phyloP scores from a whole-genome alignment of 228 moss, liverwort and hornwort species.

The Sphagnum magellanicum region DNA sequence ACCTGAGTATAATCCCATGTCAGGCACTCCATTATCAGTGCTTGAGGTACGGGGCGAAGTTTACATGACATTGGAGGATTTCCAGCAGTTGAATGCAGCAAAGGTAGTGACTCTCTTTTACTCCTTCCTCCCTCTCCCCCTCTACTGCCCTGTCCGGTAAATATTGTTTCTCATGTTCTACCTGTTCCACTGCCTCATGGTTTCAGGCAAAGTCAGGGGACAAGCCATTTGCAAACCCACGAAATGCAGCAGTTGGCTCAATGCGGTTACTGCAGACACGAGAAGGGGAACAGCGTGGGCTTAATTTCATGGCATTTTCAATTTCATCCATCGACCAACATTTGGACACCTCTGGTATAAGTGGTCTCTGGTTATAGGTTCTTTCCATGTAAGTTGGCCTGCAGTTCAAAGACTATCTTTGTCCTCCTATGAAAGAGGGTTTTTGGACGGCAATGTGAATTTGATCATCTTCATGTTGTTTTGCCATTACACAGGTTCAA shows the following conservation, averaged over 20 bases:
- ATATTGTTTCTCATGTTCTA: no score
- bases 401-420: no score
- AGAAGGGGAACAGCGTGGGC: slow-evolving; percentile 44
- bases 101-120: slow-evolving; percentile 32
- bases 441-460: no score
- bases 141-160: no score
- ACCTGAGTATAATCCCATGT: slow-evolving; percentile 29
- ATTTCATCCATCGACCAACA: slow-evolving; percentile 38
- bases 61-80: slow-evolving; percentile 61
- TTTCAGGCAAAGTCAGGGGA: slow-evolving; percentile 55
- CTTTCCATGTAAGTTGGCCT: no score
- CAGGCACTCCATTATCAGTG: slow-evolving; percentile 20
- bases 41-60: slow-evolving; percentile 87
- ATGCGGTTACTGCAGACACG: slow-evolving; percentile 61
- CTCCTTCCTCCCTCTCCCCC: not conserved
- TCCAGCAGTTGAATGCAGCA: slow-evolving; percentile 57
- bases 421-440: no score
- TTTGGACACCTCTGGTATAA: slow-evolving; percentile 13
- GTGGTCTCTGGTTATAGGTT: no score
- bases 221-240: slow-evolving; percentile 71
- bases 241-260: slow-evolving; percentile 84
- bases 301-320: slow-evolving; percentile 69
- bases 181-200: not conserved
- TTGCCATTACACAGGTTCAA: no score
- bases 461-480: not conserved